Conservation (phyloP, 2,329 filamentous ascomycete genomes). For the Arachnopeziza araneosa region DNA sequence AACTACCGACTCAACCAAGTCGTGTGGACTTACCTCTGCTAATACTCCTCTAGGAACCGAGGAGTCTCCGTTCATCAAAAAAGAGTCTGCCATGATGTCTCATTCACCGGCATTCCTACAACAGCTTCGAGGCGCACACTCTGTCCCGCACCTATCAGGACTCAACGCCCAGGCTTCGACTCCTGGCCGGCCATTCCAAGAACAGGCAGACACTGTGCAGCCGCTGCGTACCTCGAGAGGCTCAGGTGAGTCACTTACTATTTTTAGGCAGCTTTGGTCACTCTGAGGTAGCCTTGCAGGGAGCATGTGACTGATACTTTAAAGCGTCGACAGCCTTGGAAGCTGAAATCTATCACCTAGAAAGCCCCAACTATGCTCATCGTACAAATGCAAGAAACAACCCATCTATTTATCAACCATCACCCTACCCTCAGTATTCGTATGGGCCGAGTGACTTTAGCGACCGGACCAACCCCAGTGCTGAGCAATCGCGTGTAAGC, state of each 20-base stretch:
- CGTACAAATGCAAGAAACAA: background rate
- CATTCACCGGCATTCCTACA: background rate
- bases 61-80: conserved; percentile 6
- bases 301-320: conserved; percentile 17
- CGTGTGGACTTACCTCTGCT: background rate
- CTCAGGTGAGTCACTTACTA: background rate
- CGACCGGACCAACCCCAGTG: background rate
- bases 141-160: background rate
- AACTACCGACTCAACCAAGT: no score
- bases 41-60: background rate
- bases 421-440: background rate
- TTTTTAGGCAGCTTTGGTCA: background rate
- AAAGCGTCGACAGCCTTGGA: background rate
- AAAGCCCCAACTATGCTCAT: background rate
- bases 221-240: background rate
- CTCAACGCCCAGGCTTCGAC: background rate
- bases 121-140: background rate
- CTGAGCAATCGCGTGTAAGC: background rate
- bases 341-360: background rate
- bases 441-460: background rate
- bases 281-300: conserved; percentile 1
- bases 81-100: background rate
- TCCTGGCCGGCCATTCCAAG: background rate
- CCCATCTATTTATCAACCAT: background rate
- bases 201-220: conserved; percentile 18